These are phyloP conservation scores for Metarhizium rileyi DNA, from an alignment of 2,329 filamentous ascomycete genomes.

Conservation along the genomic window DNA sequence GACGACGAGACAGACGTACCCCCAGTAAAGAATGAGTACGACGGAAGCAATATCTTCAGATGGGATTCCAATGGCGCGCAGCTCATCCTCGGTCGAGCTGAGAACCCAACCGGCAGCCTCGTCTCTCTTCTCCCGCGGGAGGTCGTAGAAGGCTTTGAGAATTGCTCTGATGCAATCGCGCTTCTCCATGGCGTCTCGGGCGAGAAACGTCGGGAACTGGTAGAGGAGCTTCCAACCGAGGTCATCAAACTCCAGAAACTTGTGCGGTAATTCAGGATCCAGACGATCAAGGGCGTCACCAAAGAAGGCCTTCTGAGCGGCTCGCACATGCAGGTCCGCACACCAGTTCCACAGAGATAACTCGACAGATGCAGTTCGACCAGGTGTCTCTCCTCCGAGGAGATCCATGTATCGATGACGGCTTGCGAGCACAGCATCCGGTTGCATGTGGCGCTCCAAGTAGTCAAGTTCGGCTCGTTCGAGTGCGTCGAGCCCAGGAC, in stretches of 20 bases:
- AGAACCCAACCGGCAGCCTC: not conserved
- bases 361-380: slow-evolving; percentile 9
- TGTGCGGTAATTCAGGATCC: slow-evolving; percentile 7
- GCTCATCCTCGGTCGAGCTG: not conserved
- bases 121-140: not conserved
- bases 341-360: not conserved
- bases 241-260: slow-evolving; percentile 16
- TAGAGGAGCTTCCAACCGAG: slow-evolving; percentile 18
- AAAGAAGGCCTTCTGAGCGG: too few species aligned
- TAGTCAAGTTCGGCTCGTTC: too few species aligned
- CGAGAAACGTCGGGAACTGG: slow-evolving; percentile 15
- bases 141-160: not conserved
- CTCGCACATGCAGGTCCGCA: too few species aligned
- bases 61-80: too few species aligned
- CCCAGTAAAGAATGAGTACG: too few species aligned
- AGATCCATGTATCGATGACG: too few species aligned
- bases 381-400: slow-evolving; percentile 2
- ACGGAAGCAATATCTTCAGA: too few species aligned
- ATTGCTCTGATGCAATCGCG: not conserved
- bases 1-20: too few species aligned
- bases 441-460: too few species aligned
- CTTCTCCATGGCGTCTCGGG: slow-evolving; percentile 10
- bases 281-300: slow-evolving; percentile 6
- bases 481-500: too few species aligned
- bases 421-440: too few species aligned